A percentile compares a stretch with the other conserved stretches of the same genome.
These are phyloP conservation scores for Colletotrichum cordylinicola DNA, from an alignment of 2,329 filamentous ascomycete species.

Conservation along the genomic window DNA sequence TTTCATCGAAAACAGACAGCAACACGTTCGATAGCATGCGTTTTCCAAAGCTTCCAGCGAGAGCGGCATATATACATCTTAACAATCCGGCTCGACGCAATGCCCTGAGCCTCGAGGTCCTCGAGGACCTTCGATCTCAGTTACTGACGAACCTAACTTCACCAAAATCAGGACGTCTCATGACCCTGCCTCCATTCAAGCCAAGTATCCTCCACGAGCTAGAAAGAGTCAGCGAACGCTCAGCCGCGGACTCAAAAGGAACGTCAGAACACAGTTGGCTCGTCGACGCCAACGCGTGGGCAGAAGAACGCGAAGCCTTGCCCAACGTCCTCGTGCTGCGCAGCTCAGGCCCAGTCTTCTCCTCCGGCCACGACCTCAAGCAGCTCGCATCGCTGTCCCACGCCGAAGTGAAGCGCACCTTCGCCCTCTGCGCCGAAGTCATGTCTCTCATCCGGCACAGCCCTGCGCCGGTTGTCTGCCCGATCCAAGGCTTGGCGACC, in stretches of 20 bases:
- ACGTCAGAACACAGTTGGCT: conserved; percentile 31
- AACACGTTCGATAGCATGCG: not conserved
- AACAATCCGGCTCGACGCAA: conserved; percentile 29
- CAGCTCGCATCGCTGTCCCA: conserved; percentile 25
- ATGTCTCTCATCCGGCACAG: conserved; percentile 36
- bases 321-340: conserved; percentile 38
- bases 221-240: not conserved
- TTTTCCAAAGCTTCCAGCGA: conserved; percentile 29
- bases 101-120: conserved; percentile 28
- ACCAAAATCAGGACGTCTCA: conserved; percentile 20
- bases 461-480: conserved; percentile 33
- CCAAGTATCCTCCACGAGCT: conserved; percentile 24
- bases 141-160: conserved; percentile 28
- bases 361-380: conserved; percentile 35
- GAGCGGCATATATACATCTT: conserved; percentile 30
- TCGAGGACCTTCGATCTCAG: conserved; percentile 29
- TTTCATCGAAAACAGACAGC: not conserved
- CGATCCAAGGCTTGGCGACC: conserved; percentile 35
- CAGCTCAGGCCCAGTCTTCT: conserved; percentile 32
- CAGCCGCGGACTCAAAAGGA: not conserved
- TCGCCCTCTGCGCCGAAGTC: conserved; percentile 34
- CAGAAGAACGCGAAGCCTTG: conserved; percentile 22
- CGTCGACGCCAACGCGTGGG: conserved; percentile 28
- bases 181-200: conserved; percentile 33
- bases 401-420: conserved; percentile 24